Conservation (phyloP, 306 rosid species). For the Prosopis cineraria region DNA sequence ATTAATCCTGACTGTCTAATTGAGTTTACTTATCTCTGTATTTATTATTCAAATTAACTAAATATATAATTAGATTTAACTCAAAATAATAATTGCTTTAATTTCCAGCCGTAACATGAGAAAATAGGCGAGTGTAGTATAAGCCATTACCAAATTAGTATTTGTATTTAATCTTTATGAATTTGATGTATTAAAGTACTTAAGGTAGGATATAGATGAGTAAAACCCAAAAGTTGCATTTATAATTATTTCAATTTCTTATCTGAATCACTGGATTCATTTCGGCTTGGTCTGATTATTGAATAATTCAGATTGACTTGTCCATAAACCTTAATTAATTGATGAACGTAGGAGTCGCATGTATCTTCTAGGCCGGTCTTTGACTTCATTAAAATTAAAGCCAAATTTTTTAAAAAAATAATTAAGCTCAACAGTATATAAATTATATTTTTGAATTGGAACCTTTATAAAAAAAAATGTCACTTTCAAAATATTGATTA, state of each 20-base stretch:
- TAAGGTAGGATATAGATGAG: neutral
- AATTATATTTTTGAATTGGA: neutral
- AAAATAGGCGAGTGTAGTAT: too few relatives aligned
- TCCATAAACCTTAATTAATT: neutral
- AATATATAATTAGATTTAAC: too few relatives aligned
- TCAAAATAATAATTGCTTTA: too few relatives aligned
- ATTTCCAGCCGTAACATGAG: too few relatives aligned
- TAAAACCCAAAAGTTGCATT: neutral
- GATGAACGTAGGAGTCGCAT: neutral
- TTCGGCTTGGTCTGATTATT: neutral
- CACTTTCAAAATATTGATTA: neutral
- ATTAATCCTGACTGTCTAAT: too few relatives aligned
- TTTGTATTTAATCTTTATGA: neutral
- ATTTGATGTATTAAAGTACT: neutral
- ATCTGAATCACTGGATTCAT: neutral
- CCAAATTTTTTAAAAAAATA: neutral
- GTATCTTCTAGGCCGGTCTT: neutral
- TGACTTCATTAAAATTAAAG: neutral
- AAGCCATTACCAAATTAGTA: neutral
- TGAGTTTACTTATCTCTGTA: too few relatives aligned
- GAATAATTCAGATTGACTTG: neutral
- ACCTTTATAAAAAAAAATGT: neutral
- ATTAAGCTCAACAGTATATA: neutral
- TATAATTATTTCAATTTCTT: neutral
- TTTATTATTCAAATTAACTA: too few relatives aligned